Evolutionary conservation across 768 basidiomycete genomes (phyloP).

Genomic region (Clitopilus passeckerianus): DNA sequence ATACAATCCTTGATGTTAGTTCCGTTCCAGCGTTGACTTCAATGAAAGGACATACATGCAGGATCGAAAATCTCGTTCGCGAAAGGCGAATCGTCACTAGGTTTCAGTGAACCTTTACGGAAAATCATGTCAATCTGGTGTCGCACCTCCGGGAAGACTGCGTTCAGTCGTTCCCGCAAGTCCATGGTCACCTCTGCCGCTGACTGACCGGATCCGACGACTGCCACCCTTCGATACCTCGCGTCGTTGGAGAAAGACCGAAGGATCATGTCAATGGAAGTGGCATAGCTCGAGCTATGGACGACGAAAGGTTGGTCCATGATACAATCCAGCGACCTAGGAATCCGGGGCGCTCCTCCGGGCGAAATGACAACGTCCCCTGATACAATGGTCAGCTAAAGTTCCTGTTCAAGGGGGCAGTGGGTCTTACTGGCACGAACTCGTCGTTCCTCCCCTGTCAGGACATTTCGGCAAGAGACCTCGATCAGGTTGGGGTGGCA

Average conservation of each 20-base stretch:
- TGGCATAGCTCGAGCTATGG: constrained; percentile 39
- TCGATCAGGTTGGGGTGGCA: constrained; percentile 27
- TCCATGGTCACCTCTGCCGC: constrained; percentile 43
- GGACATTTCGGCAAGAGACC: constrained; percentile 28
- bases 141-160: constrained; percentile 16
- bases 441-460: constrained; percentile 26
- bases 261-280: constrained; percentile 30
- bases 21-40: neutral
- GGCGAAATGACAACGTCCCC: constrained; percentile 49
- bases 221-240: constrained; percentile 33
- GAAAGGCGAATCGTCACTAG: constrained; percentile 49
- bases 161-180: constrained; percentile 30
- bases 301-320: constrained; percentile 29
- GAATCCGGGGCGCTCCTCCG: constrained; percentile 42
- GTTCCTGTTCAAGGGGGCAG: neutral
- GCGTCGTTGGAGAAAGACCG: constrained; percentile 14
- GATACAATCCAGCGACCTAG: constrained; percentile 25
- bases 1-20: neutral
- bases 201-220: constrained; percentile 45
- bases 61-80: constrained; percentile 54
- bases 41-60: constrained; percentile 22
- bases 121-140: constrained; percentile 48
- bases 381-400: constrained; percentile 7
- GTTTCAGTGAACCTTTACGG: constrained; percentile 43
- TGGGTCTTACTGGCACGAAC: constrained; percentile 33